Evolutionary conservation across 805 yeast species (phyloP), one percentile per base, ranked within the genome.

Genomic region (Cyberlindnera lachancei): DNA sequence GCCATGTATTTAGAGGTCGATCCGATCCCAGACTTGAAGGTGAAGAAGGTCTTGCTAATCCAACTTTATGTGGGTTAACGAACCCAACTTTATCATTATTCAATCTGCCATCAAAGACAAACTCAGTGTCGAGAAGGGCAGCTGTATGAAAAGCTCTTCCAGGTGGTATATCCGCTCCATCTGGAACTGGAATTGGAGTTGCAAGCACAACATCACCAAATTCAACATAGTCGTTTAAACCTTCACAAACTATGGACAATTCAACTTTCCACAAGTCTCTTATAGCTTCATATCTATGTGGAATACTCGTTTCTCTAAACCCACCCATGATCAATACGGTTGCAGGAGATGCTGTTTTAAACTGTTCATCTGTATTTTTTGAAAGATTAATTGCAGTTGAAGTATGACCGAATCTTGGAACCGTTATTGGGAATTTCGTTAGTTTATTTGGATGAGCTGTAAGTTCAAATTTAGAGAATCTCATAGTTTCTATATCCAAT

Each of bases 401-500:
- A 23, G 61, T 39, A 34, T 64, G 68, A 6, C 68, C 68, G 43
- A 64, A 59, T 37, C 66, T 50, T 6, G 65, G 55, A 5, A 56
- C 50, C 2, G 59, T 49, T 2, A 56, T 45, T 10, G 66, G 62
- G 22, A 42, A 49, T 17, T 42, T 44, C 11, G 50, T 47, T 19
- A 43, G 37, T 20, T 50, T 40, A 20, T 54, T 56, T 4, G 62
- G 57, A 26, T 56, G 56, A 0, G 61, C 59, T 4, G 47, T 46
- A 4, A 61, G 38, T 21, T 60, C 60, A 16, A 76, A 55, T 42
- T 68, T 69, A 15, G 65, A 56, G 47, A 79, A 81, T 16, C 53
- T 62, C 29, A 63, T 56, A 1, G 73, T 64, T 7, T 58, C 42
- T 0, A 62, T 56, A 53, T 82, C 86, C 19, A 81, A 56, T n/a